phyloP scores from a whole-genome alignment of 208 protist species.

The Trypanosoma congolense region DNA sequence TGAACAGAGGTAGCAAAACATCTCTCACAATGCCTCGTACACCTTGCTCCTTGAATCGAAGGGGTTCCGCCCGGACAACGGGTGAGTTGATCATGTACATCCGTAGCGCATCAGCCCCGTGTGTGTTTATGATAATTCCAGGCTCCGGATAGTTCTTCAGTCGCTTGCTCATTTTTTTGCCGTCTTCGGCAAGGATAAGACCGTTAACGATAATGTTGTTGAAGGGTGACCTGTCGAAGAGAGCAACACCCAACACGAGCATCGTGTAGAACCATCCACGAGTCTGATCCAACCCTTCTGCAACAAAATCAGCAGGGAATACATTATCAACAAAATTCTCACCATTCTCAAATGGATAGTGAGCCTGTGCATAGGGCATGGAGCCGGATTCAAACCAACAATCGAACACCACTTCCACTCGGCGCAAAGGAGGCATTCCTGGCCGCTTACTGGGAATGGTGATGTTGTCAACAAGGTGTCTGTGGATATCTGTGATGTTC shows the following conservation, averaged over 20 bases:
- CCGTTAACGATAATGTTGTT: conserved; percentile 99
- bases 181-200: conserved; percentile 96
- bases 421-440: conserved; percentile 79
- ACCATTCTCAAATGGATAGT: conserved; percentile 99
- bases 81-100: conserved; percentile 99
- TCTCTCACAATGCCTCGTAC: conserved; percentile 97
- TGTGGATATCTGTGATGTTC: conserved; percentile 95
- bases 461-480: conserved; percentile 97
- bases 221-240: conserved; percentile 98
- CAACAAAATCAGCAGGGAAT: conserved; percentile 99
- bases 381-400: conserved; percentile 99
- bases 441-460: conserved; percentile 96
- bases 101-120: conserved; percentile 98
- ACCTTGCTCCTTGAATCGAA: conserved; percentile 92
- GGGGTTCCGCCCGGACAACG: conserved; percentile 96
- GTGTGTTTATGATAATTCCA: conserved; percentile 89
- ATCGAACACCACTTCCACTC: conserved; percentile 99
- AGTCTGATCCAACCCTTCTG: conserved; percentile 98
- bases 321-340: conserved; percentile 81
- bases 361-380: conserved; percentile 99
- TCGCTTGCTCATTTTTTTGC: conserved; percentile 99
- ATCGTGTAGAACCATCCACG: conserved; percentile 99
- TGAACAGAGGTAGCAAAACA: conserved; percentile 98
- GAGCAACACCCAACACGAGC: conserved; percentile 97
- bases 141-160: conserved; percentile 99